Evolutionary conservation across 1,284 basidiomycete species (phyloP), one percentile per base, ranked within the genome.

Genomic region (Sanghuangporus weigelae): DNA sequence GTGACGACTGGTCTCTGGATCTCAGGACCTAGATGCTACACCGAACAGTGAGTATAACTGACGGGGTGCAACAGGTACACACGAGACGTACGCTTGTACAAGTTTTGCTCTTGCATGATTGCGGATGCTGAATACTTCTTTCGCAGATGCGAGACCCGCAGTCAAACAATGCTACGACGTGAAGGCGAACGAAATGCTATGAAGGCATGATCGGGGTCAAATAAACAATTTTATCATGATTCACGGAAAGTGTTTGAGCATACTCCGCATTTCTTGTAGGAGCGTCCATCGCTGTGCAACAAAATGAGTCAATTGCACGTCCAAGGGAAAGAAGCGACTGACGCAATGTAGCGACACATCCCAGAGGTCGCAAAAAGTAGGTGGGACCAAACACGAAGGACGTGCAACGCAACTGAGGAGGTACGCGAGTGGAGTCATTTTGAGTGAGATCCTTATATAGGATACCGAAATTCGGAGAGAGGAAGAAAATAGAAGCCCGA

Each of bases 291-390:
- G 39, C 64, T 65, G 39, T 12, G n/a, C 53, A 38, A 36, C 48
- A 44, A 11, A 48, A 0, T 8, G 10, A 39, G 57, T 48, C 26
- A 60, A 31, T 50, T 46, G 16, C 19, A 54, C 19, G 4, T 16
- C 19, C 2, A 5, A 46, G 26, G 11, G 12, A 56, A 49, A 16
- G 16, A 51, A 44, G 21, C 11, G 10, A 62, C 50, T n/a, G 21
- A 65, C 64, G 64, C 64, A 55, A 65, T 65, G 42, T 62, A 65
- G 39, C 64, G 60, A 42, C 64, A 65, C 64, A 65, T 65, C 11
- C 40, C 31, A 16, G 16, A 21, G 23, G 50, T 23, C 38, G 44
- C 38, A 59, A 44, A 26, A 54, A 14, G 12, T 10, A 12, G 26
- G 42, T 2, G 23, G 23, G 51, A 19, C 19, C 6, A 19, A 14